Evolutionary conservation across 371 early-diverging fungal species (phyloP).

Genomic region (Choanephora cucurbitarum): DNA sequence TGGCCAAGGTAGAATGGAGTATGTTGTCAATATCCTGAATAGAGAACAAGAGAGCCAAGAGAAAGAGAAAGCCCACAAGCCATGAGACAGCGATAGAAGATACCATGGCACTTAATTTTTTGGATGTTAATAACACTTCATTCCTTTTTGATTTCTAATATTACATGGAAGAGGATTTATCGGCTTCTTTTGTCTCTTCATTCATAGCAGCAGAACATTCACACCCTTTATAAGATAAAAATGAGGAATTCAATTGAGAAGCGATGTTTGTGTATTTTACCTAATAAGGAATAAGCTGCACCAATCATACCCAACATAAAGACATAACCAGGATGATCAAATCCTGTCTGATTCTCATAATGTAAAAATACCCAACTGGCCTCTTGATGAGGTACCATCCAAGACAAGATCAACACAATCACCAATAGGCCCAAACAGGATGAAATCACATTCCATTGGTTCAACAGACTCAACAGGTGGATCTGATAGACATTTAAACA

Average conservation of each 20-base stretch:
- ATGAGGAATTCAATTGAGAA: too few species aligned
- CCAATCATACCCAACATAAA: conserved; percentile 46
- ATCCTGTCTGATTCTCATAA: conserved; percentile 48
- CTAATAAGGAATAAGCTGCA: conserved; percentile 47
- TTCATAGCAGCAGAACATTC: conserved; percentile 45
- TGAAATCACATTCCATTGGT: conserved; percentile 47
- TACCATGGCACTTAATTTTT: conserved; percentile 50
- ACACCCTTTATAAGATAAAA: conserved; percentile 25
- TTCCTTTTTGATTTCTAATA: too few species aligned
- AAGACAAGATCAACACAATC: conserved; percentile 28
- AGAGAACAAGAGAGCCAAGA: conserved; percentile 38
- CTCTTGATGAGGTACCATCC: conserved; percentile 23
- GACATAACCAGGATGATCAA: conserved; percentile 40
- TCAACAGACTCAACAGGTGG: conserved; percentile 27
- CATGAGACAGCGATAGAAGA: conserved; percentile 41
- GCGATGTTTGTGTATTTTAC: conserved; percentile 24
- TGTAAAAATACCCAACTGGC: conserved; percentile 39
- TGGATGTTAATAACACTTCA: too few species aligned
- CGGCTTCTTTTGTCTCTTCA: conserved; percentile 51
- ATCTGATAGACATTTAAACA: conserved; percentile 33
- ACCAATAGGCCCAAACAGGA: conserved; percentile 39
- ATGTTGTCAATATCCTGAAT: conserved; percentile 45
- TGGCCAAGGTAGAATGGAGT: conserved; percentile 27
- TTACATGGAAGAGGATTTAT: conserved; percentile 43
- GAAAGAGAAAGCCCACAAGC: conserved; percentile 39